phyloP scores from a whole-genome alignment of 805 yeast genomes.

The Yarrowia sp. region DNA sequence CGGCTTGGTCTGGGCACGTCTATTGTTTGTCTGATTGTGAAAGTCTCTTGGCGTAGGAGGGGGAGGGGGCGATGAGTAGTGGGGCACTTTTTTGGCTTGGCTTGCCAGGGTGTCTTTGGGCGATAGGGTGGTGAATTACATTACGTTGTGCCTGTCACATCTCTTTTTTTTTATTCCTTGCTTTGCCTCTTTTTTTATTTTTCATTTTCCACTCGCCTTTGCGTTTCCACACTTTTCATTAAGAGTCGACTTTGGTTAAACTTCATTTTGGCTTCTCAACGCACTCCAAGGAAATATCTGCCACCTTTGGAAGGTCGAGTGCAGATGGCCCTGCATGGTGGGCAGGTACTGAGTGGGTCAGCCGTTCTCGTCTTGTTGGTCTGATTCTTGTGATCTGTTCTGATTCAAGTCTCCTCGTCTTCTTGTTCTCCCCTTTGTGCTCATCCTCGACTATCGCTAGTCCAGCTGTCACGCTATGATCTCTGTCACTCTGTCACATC shows the following conservation, averaged over 20 bases:
- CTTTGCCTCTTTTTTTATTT: too few species aligned
- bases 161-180: too few species aligned
- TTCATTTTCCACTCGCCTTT: background rate
- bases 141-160: slow-evolving; percentile 11
- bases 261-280: background rate
- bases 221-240: background rate
- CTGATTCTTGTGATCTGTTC: too few species aligned
- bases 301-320: background rate
- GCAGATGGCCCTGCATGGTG: slow-evolving; percentile 6
- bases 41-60: too few species aligned
- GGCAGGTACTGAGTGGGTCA: background rate
- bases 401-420: too few species aligned
- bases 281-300: background rate
- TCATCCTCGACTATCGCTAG: background rate
- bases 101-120: too few species aligned
- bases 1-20: slow-evolving; percentile 11
- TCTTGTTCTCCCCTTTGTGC: too few species aligned
- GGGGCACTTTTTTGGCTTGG: too few species aligned
- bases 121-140: background rate
- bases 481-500: background rate
- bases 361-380: too few species aligned
- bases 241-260: background rate
- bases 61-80: background rate
- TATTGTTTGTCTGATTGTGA: background rate
- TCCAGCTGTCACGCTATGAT: background rate